Evolutionary conservation across 306 rosid genomes (phyloP), one percentile per base, ranked within the genome.

Genomic region (Vigna trinervia): DNA sequence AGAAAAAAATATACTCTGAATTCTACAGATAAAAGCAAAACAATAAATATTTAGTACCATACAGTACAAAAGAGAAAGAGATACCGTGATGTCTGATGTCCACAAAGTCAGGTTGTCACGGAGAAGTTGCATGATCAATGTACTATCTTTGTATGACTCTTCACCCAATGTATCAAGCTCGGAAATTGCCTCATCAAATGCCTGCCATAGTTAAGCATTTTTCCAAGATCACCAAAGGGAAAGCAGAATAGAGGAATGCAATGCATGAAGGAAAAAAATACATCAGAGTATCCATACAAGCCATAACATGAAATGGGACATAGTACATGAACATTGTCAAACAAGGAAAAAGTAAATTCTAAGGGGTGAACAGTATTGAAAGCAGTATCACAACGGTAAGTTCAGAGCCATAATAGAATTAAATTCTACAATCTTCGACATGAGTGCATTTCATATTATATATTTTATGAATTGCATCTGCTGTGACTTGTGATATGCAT

Each of bases 71-170:
- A 66, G 68, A 64, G 48, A 72, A 23, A 41, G 61, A 69, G 78
- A 76, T 75, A 91, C 98, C 90, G 90, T 84, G 80, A 94, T 85
- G 82, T 94, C 98, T 48, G 98, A 94, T 13, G 98, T 94, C 98
- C 98, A 94, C 72, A 94, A 91, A 56, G 97, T 94, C 80, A 94
- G 87, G 79, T 94, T 94, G 87, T 94, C 97, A 23, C 97, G 91
- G 84, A 94, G 97, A 73, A 94, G 98, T 80, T 94, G 97, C 98
- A 94, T 91, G 79, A 94, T 94, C 86, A 94, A 87, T 39, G 98
- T 94, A 77, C 97, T 94, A 76, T 94, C 98, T 88, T 94, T 91
- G 96, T 94, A 94, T 32, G 98, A 94, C 74, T 94, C 98, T 87
- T 94, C 97, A 70, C 94, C 98, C 86, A 90, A 80, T 22, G 98